Base-by-base conservation (phyloP, 148 eudicot species). In the Dysphania ambrosioides region DNA sequence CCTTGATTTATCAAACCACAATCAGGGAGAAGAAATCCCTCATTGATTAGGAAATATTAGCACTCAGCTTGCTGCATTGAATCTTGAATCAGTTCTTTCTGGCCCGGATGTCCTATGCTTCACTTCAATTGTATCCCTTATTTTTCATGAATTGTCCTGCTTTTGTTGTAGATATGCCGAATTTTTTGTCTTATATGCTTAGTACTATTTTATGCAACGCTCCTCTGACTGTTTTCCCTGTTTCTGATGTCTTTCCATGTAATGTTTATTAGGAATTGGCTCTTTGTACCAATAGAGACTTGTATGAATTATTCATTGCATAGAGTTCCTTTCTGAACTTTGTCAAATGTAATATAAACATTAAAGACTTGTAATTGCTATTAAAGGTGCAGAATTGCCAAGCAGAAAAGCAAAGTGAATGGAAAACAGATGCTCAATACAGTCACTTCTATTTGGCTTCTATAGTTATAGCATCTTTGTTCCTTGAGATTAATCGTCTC, bases 1-100 rank as follows among this genome's bases (percentile, higher is more conserved):
- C 53, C 75, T 81, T 35, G 80, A 77, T 63, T 68, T 81, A n/a
- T 77, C 83, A 0, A 24, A 73, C 66, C 73, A 81, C 71, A 68
- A 30, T 8, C 61, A 77, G 1, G 18, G 1, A 1, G 83, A 80
- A 8, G 68, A 47, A 18, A 68, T 81, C 2, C 80, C 83, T 1
- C 60, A 35, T 49, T 80, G 83, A 49, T 24, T 80, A 13, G 77
- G 51, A 19, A 56, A 76, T 32, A 19, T 5, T 12, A 77, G 23
- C 71, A 4, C 1, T 57, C 0, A 0, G 0, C 30, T 57, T 6
- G 0, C 0, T 0, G 64, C 42, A 6, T 59, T 76, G 40, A 53
- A 75, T 53, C 51, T 75, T 1, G 12, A 47, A 23, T 53, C 60
- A 76, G 58, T 65, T 69, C 36, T 72, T n/a, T 57, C 11, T 61